Base-by-base conservation (phyloP, 163 green algal genomes). In the Coccomyxa subellipsoidea region DNA sequence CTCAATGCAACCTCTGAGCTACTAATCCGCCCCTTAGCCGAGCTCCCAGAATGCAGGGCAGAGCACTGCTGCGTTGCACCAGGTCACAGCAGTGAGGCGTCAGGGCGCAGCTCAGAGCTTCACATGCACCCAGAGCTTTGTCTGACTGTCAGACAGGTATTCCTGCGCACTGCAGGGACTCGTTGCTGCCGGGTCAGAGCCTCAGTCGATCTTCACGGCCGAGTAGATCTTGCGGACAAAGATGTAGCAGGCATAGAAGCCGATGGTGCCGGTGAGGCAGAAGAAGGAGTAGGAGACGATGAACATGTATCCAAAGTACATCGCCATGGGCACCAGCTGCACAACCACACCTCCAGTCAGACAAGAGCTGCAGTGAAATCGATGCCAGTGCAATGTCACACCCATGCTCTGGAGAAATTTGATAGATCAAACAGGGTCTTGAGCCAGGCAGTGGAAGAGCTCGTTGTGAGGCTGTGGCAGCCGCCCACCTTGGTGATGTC, bases 261-360 rank as follows among this genome's bases (percentile, higher is more conserved):
- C 96, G 54, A 99, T 97, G 7, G 96, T 98, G 73, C 97, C 97
- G 7, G 94, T 98, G 35, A 99, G 84, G 80, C 94, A 94, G 90
- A 98, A 98, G 90, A 99, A 99, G 36, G n/a, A 82, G 82, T 90
- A 88, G 15, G 88, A 92, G 29, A 95, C 86, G 38, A 97, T 94
- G 21, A 84, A 79, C 96, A 99, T 99, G 92, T 99, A 99, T 8
- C 91, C 92, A 87, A 98, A 97, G 89, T 98, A 98, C 85, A 98
- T 93, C 47, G 96, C 70, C 38, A 85, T 90, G 15, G 90, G 89
- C 38, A 95, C 90, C 69, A 83, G 1, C 70, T 77, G 70, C 70
- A 39, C 32, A 40, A 38, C 8, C 66, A 73, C 66, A 10, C 40
- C 40, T 54, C 10, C 40, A 54, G 10, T 10, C 40, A 54, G 10